Base-by-base conservation (phyloP, 2,329 filamentous ascomycete species). In the Pestalotiopsis sp. region DNA sequence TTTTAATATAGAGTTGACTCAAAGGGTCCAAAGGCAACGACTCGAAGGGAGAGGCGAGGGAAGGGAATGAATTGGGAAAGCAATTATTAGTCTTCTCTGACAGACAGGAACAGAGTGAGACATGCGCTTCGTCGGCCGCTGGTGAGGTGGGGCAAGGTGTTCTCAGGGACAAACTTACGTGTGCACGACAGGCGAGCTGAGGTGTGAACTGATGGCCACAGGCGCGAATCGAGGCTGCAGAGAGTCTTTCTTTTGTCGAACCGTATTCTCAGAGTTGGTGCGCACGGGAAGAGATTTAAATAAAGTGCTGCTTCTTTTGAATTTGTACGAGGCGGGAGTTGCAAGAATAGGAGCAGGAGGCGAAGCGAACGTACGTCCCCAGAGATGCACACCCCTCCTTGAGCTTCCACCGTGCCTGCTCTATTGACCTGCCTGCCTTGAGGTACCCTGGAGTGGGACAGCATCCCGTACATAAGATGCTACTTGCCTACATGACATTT, bases 71-170 rank as follows among this genome's bases (percentile, higher is more conserved):
- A 2, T 9, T 36, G 31, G 31, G 31, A 36, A 36, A 36, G 23
- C 61, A 64, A 39, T n/a, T 41, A 36, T 64, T 31, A 64, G 17
- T 52, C 45, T 17, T 52, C 20, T 39, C 39, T 64, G 39, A 39
- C 41, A 64, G 61, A 41, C 39, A 36, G 38, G 39, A 36, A 20
- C 36, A 62, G 59, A 20, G 49, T 59, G 57, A 64, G 25, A 64
- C 61, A 49, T 31, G n/a, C 61, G 39, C 38, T 23, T 23, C 14
- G 57, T 59, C 57, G 61, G 61, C 41, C 61, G 61, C 61, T 64
- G 38, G 39, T 31, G 23, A 20, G 39, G 61, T 64, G 61, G 61
- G 61, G 38, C 61, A 27, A 20, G 61, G 17, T 17, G 17, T 52
- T 52, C 20, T 9, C 17, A 52, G 45, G 45, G 45, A 52, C 45